These are phyloP conservation scores for Trebouxia sp. DNA, from an alignment of 139 green algal species.

Conservation along the genomic window DNA sequence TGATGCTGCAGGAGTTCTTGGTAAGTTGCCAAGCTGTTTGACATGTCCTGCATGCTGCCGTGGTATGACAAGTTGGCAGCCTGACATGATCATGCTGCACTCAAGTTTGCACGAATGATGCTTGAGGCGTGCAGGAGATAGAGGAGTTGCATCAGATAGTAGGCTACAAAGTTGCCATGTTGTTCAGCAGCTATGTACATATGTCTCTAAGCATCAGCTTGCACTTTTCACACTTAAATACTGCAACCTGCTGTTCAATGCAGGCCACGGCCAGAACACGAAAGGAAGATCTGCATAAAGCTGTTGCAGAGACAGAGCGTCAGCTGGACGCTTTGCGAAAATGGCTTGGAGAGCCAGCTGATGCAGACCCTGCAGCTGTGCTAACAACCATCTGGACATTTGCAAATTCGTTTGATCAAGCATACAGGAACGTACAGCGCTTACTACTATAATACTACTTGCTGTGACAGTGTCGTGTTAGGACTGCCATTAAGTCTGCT, in stretches of 20 bases:
- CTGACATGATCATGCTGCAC: background rate
- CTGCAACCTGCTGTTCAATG: background rate
- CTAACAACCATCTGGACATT: constrained; percentile 29
- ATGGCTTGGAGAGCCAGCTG: constrained; percentile 15
- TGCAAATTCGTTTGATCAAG: constrained; percentile 24
- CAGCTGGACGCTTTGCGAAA: constrained; percentile 13
- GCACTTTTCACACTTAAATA: background rate
- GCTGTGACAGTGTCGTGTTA: no score
- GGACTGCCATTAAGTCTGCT: no score
- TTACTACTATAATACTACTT: background rate
- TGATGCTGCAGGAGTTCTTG: constrained; percentile 24
- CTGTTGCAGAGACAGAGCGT: constrained; percentile 9
- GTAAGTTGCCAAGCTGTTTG: background rate
- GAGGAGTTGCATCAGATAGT: background rate
- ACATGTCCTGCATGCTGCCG: background rate
- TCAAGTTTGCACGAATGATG: background rate
- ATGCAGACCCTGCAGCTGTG: constrained; percentile 17
- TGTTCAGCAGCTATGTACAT: background rate
- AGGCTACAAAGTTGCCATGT: background rate
- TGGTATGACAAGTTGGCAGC: background rate
- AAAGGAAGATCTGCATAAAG: constrained; percentile 1
- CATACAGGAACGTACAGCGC: constrained; percentile 7
- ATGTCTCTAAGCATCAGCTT: background rate
- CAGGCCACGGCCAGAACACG: constrained; percentile 1
- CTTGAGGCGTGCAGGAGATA: background rate